Base-by-base conservation (phyloP, 179 eudicot genomes). In the Heliamphora pulchella region DNA sequence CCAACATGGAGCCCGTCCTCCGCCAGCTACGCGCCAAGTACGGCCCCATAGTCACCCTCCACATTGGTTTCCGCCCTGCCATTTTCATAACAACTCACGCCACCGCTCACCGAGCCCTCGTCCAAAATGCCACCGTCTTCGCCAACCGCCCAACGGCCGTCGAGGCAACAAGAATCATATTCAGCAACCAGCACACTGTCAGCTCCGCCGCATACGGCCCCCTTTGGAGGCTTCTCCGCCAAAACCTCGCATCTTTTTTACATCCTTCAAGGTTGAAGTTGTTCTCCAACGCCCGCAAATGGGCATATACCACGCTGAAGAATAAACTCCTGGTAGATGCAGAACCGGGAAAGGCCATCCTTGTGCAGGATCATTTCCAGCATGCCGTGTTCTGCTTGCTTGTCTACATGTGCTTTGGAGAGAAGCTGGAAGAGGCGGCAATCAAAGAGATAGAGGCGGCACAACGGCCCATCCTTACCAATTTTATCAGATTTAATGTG, bases 31-130 rank as follows among this genome's bases (percentile, higher is more conserved):
- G 76, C 10, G 41, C 77, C 81, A 82, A 79, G 41, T 80, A 87
- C 61, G 91, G 91, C 1, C 90, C 90, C 22, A 69, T 89, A 18
- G 41, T 89, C 85, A 83, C 90, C 31, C 76, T 87, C 63, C 76
- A 15, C 4, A 80, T 88, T 17, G 87, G 82, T 18, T 73, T 80
- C n/a, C 82, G 84, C 0, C 83, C 85, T 2, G 74, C 87, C 66
- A 84, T 89, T 46, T 87, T 89, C 76, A 78, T 89, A 0, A 58
- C 69, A 54, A 77, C 53, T 73, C 86, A 74, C 70, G 67, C 78
- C 18, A 51, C 79, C 4, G 88, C 91, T 66, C 88, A 87, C 78
- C 57, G 65, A 0, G 87, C 88, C 59, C 80, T 89, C 1, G 79
- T 89, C 78, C 85, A 84, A 5, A 74, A 84, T 41, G 90, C 87